A percentile compares a stretch with the other conserved stretches of the same genome.
These are phyloP conservation scores for Halteria grandinella DNA, from an alignment of 73 alveolate genomes.

Conservation along the genomic window DNA sequence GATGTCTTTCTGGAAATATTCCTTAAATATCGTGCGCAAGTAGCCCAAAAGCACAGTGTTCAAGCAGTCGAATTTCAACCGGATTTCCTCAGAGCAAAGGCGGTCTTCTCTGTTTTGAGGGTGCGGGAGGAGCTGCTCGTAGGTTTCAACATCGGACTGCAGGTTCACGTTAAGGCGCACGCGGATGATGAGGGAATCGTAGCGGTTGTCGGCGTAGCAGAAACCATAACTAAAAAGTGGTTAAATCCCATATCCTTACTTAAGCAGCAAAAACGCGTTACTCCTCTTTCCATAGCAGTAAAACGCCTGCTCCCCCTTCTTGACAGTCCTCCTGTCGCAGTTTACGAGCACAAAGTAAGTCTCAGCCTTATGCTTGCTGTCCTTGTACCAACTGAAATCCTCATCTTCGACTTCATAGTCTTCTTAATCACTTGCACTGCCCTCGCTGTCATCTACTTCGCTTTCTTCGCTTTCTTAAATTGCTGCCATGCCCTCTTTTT, in stretches of 20 bases:
- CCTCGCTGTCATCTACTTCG: too few relatives aligned
- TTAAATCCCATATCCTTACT: background rate
- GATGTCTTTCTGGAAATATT: background rate
- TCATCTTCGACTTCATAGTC: background rate
- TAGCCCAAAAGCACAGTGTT: slow-evolving; percentile 25
- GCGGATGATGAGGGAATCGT: background rate
- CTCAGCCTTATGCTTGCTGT: background rate
- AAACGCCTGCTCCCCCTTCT: background rate
- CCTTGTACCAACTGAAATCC: too few relatives aligned
- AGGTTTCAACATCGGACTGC: background rate
- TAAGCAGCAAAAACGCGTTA: background rate
- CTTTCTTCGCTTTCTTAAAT: too few relatives aligned
- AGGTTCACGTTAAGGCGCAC: background rate
- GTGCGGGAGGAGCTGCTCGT: slow-evolving; percentile 43
- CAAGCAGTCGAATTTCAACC: slow-evolving; percentile 16
- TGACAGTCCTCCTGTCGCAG: background rate
- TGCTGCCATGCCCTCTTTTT: background rate
- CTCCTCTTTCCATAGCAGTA: slow-evolving; percentile 7
- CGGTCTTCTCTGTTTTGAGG: slow-evolving; percentile 7
- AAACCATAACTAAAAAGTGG: slow-evolving; percentile 1
- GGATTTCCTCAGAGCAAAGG: slow-evolving; percentile 38
- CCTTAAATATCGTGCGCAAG: slow-evolving; percentile 11
- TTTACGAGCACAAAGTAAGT: background rate
- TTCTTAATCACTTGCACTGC: background rate
- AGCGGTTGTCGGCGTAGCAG: background rate